Percentiles rank a stretch among this genome's conserved stretches.
phyloP scores from a whole-genome alignment of 2,329 filamentous ascomycete genomes.

The Whalleya microplaca region DNA sequence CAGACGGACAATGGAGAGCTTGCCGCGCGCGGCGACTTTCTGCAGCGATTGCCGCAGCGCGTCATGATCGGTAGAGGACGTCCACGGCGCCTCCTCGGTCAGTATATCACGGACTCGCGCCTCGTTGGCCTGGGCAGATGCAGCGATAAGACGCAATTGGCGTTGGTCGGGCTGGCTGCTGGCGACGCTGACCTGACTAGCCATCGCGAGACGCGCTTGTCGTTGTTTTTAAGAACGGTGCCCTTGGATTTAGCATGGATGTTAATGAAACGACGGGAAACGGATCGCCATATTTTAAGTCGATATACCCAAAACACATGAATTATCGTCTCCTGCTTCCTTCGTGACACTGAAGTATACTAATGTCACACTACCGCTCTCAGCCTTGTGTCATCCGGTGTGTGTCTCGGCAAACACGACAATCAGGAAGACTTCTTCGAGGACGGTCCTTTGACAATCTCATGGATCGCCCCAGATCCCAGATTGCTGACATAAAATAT shows the following conservation, averaged over 20 bases:
- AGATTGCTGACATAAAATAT: too few species aligned
- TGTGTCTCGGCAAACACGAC: too few species aligned
- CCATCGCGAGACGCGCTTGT: slow-evolving; percentile 24
- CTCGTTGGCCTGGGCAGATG: slow-evolving; percentile 43
- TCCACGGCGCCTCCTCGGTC: slow-evolving; percentile 40
- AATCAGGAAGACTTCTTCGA: too few species aligned
- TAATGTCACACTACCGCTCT: too few species aligned
- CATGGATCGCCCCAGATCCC: too few species aligned
- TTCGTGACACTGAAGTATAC: too few species aligned
- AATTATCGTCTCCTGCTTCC: neutral
- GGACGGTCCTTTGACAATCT: too few species aligned
- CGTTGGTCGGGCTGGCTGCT: slow-evolving; percentile 44
- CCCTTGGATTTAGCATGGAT: neutral
- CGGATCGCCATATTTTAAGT: slow-evolving; percentile 15
- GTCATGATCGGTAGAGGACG: slow-evolving; percentile 38
- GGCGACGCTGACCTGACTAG: slow-evolving; percentile 39
- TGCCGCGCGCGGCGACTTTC: slow-evolving; percentile 42
- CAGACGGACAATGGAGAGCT: slow-evolving; percentile 40
- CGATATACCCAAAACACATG: neutral
- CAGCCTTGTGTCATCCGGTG: too few species aligned
- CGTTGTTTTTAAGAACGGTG: neutral
- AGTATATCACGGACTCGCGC: slow-evolving; percentile 42
- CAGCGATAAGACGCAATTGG: slow-evolving; percentile 42
- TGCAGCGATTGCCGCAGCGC: slow-evolving; percentile 44
- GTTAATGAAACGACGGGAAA: slow-evolving; percentile 5